Evolutionary conservation across 352 stramenopile species (phyloP).

Genomic region (Lagenidium sp.): DNA sequence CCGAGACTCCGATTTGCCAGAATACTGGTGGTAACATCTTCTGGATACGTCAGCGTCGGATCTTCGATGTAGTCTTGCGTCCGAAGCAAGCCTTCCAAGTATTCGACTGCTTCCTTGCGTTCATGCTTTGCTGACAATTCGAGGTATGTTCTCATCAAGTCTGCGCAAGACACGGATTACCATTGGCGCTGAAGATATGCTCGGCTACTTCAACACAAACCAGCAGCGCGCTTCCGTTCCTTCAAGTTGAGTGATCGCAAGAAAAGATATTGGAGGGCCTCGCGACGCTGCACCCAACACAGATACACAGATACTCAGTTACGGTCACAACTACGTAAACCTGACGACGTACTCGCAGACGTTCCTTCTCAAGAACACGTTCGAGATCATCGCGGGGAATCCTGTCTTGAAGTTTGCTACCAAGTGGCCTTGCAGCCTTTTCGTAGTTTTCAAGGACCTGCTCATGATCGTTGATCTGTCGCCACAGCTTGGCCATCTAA

Average conservation of each 20-base stretch:
- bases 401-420: constrained; percentile 17
- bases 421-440: constrained; percentile 26
- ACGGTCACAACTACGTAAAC: background rate
- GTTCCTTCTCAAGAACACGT: constrained; percentile 25
- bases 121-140: constrained; percentile 3
- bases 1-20: constrained; percentile 8
- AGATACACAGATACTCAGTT: background rate
- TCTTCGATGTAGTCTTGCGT: constrained; percentile 12
- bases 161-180: background rate
- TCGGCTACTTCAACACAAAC: constrained; percentile 15
- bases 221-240: constrained; percentile 24
- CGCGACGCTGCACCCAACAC: constrained; percentile 16
- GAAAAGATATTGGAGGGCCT: constrained; percentile 43
- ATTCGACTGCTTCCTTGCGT: background rate
- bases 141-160: constrained; percentile 9
- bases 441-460: constrained; percentile 43
- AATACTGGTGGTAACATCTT: constrained; percentile 8
- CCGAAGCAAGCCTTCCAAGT: constrained; percentile 8
- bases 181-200: background rate
- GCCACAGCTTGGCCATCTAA: constrained; percentile 52
- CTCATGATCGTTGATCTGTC: constrained; percentile 33
- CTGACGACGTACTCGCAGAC: constrained; percentile 20
- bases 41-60: constrained; percentile 5
- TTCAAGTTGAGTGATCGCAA: constrained; percentile 21
- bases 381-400: constrained; percentile 21